Evolutionary conservation across 306 rosid species (phyloP), one percentile per base, ranked within the genome.

Genomic region (Prunus armeniaca): DNA sequence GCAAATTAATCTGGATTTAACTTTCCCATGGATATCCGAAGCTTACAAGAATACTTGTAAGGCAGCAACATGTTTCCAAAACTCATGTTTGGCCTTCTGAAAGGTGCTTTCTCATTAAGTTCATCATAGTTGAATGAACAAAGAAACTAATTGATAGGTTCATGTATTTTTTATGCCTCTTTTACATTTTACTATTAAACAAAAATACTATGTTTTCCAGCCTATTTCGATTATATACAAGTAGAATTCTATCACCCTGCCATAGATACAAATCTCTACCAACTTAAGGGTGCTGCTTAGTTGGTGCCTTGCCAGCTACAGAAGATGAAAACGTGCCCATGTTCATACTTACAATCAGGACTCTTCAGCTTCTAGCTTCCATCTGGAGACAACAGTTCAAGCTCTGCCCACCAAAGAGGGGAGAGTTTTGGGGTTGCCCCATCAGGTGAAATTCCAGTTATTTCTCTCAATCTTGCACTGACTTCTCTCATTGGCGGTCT

Each of bases 381-480:
- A 51, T 92, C 87, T 10, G 79, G 67, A 9, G 98, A 90, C 60
- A 80, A 19, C 77, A 92, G 88, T 88, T 95, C 99, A 78, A 95
- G 90, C 88, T 95, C 99, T 22, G 99, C 99, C 99, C 99, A 95
- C 99, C 99, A 92, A 73, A 95, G 99, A 54, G 97, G 93, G 28
- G 97, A 95, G 79, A 89, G 89, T 71, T 81, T 95, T 0, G 99
- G 97, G 55, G 83, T 77, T 50, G 97, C 97, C 65, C 77, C 92
- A 13, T 95, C 97, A 0, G 91, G 93, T 51, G 96, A 78, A 82
- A 95, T 80, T 65, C 89, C 90, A 45, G 97, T 90, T 81, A 89
- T 85, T 76, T 85, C 89, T 79, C 86, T 90, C 85, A 95, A 77
- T 79, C 87, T 88, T 60, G 49, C 69, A 78, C 89, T 32, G 24